Conservation (phyloP, 1,139 yeast genomes). For the Geotrichum siamense region DNA sequence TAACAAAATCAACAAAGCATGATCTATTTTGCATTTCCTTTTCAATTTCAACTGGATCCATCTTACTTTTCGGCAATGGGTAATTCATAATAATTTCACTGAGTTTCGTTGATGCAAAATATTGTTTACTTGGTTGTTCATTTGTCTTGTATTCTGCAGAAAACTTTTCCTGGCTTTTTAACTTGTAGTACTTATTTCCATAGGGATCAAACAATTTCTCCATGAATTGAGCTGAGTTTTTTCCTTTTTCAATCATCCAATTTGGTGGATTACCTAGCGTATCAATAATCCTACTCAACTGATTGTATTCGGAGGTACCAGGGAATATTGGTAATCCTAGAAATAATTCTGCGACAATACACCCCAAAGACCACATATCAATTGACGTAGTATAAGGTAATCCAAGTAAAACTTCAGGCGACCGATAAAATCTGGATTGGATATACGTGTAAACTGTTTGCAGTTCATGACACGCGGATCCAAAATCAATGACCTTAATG, state of each 20-base stretch:
- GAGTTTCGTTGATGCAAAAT: slow-evolving; percentile 67
- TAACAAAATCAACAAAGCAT: slow-evolving; percentile 67
- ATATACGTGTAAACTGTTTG: slow-evolving; percentile 89
- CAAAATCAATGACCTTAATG: slow-evolving; percentile 91
- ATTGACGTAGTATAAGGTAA: slow-evolving; percentile 80
- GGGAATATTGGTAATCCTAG: slow-evolving; percentile 93
- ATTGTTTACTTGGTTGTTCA: slow-evolving; percentile 79
- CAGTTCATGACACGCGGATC: slow-evolving; percentile 89
- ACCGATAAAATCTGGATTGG: slow-evolving; percentile 90
- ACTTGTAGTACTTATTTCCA: slow-evolving; percentile 38
- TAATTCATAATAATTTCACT: slow-evolving; percentile 73
- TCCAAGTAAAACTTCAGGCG: slow-evolving; percentile 92
- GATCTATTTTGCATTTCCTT: slow-evolving; percentile 64
- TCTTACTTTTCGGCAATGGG: slow-evolving; percentile 61
- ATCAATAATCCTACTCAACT: slow-evolving; percentile 70
- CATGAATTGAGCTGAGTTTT: slow-evolving; percentile 68
- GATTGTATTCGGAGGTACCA: slow-evolving; percentile 91
- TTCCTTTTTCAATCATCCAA: slow-evolving; percentile 97
- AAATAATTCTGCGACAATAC: slow-evolving; percentile 90
- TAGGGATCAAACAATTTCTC: slow-evolving; percentile 37
- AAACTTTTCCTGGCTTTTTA: slow-evolving; percentile 56
- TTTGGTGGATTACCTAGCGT: slow-evolving; percentile 84
- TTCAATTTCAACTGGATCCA: slow-evolving; percentile 49
- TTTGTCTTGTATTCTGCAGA: slow-evolving; percentile 47
- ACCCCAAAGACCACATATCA: slow-evolving; percentile 98